phyloP scores from a whole-genome alignment of 2,329 filamentous ascomycete genomes.

The Colletotrichum agaves region DNA sequence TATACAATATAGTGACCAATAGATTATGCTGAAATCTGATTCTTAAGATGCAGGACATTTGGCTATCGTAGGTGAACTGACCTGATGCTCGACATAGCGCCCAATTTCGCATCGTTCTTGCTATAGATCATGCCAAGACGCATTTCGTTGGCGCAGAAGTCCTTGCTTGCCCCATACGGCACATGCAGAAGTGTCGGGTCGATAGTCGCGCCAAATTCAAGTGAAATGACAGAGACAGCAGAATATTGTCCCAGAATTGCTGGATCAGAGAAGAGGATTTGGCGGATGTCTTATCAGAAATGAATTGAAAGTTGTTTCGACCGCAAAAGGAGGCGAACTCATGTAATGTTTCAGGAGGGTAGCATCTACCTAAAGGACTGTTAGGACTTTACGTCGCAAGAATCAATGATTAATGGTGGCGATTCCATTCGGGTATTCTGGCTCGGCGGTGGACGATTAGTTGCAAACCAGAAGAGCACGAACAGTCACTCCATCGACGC shows the following conservation, averaged over 20 bases:
- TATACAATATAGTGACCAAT: constrained; percentile 29
- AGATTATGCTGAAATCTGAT: constrained; percentile 10
- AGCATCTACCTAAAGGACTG: constrained; percentile 47
- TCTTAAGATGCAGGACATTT: background rate
- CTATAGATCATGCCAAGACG: constrained; percentile 49
- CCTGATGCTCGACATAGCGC: constrained; percentile 28
- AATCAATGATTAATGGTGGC: too few relatives aligned
- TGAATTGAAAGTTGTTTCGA: constrained; percentile 54
- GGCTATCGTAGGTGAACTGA: background rate
- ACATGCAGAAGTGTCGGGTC: constrained; percentile 54
- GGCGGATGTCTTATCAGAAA: constrained; percentile 61
- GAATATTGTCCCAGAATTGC: constrained; percentile 43
- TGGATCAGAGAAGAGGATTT: constrained; percentile 53
- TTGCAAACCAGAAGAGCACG: constrained; percentile 35
- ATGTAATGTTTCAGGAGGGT: constrained; percentile 42
- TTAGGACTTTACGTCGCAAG: constrained; percentile 41
- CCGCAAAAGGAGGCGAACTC: constrained; percentile 52
- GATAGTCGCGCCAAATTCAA: constrained; percentile 46
- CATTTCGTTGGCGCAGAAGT: constrained; percentile 58
- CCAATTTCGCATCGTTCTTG: constrained; percentile 25
- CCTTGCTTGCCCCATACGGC: constrained; percentile 45
- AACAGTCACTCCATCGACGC: constrained; percentile 20
- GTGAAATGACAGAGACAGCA: constrained; percentile 51
- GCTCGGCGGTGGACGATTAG: constrained; percentile 7
- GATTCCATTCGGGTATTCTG: too few relatives aligned